Conservation (phyloP, 176 grass and related monocot genomes). For the Pharus latifolius region DNA sequence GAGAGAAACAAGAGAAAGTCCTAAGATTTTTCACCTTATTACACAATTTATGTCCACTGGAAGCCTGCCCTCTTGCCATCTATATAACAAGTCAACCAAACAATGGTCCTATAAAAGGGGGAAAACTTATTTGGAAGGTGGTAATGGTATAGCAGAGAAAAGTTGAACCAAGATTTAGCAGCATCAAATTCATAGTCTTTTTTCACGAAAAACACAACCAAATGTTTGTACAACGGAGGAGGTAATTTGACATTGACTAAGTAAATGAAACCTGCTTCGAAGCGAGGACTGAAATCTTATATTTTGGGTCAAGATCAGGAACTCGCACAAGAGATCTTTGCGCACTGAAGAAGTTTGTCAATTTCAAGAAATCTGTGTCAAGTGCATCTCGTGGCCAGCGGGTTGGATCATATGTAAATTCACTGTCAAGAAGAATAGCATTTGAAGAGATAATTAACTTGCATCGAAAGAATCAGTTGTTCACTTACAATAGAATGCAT, state of each 20-base stretch:
- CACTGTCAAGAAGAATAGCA: constrained; percentile 29
- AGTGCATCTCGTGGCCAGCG: constrained; percentile 57
- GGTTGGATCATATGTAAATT: constrained; percentile 56
- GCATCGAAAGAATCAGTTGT: no score
- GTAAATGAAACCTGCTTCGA: constrained; percentile 60
- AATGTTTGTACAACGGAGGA: background rate
- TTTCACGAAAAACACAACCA: no score
- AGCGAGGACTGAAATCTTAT: constrained; percentile 77
- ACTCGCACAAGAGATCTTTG: constrained; percentile 48
- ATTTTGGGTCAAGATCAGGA: constrained; percentile 71
- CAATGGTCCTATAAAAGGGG: constrained; percentile 62
- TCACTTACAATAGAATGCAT: no score
- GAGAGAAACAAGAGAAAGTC: background rate
- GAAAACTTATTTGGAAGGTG: background rate
- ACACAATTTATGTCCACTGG: constrained; percentile 68
- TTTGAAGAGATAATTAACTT: background rate
- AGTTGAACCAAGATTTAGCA: no score
- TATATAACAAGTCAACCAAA: constrained; percentile 66
- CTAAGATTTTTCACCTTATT: constrained; percentile 47
- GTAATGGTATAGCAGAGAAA: no score
- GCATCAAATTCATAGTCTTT: no score
- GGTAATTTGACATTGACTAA: background rate
- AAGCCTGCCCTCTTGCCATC: constrained; percentile 76
- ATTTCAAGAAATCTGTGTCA: constrained; percentile 42
- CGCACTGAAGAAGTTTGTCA: constrained; percentile 53